Evolutionary conservation across 306 rosid genomes (phyloP).

Genomic region (Quercus cerris): DNA sequence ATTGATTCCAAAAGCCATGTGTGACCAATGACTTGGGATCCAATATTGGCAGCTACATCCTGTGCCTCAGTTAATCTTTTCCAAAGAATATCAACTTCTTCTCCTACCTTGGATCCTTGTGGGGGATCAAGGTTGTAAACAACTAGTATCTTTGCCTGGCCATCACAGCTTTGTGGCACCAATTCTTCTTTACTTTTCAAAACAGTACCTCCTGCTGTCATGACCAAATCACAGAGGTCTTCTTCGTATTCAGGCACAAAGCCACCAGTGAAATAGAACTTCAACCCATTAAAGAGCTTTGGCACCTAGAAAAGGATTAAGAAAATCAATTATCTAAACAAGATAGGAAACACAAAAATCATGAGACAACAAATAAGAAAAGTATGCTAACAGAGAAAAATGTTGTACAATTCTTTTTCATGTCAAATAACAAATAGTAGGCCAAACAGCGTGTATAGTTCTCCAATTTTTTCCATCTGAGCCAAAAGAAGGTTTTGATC

Average conservation of each 20-base stretch:
- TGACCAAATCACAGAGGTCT: constrained; percentile 65
- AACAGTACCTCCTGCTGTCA: constrained; percentile 68
- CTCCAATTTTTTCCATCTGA: background rate
- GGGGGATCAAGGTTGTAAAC: constrained; percentile 87
- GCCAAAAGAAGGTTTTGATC: background rate
- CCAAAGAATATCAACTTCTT: constrained; percentile 83
- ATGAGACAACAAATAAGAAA: background rate
- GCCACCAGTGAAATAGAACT: constrained; percentile 69
- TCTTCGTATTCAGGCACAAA: constrained; percentile 47
- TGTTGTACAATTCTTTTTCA: background rate
- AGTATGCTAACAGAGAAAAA: background rate
- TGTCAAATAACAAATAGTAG: background rate
- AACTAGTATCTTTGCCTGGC: constrained; percentile 31
- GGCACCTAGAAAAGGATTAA: constrained; percentile 50
- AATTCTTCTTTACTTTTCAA: constrained; percentile 49
- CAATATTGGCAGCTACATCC: constrained; percentile 56
- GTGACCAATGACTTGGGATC: constrained; percentile 64
- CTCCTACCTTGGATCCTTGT: constrained; percentile 71
- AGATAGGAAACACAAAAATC: background rate
- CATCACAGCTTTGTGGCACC: constrained; percentile 21
- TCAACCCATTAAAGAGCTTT: constrained; percentile 65
- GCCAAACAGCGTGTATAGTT: background rate
- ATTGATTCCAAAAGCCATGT: constrained; percentile 90
- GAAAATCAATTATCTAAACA: constrained; percentile 6
- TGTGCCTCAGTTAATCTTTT: constrained; percentile 71